These are phyloP conservation scores for Penicillium chermesinum DNA, from an alignment of 495 filamentous ascomycete genomes.

Conservation along the genomic window DNA sequence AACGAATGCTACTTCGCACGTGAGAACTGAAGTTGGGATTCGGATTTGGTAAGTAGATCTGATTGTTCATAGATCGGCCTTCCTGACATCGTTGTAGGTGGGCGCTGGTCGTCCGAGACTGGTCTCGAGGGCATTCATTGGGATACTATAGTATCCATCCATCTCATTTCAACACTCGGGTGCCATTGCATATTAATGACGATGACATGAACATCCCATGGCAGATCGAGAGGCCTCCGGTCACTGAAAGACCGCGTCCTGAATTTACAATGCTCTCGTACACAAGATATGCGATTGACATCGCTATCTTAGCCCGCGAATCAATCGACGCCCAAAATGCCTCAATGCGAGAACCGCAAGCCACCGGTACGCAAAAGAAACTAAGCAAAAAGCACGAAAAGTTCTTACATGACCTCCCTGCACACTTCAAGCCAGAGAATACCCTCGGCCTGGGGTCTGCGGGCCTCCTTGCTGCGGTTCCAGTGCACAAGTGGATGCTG, in stretches of 20 bases:
- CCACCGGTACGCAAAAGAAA: not conserved
- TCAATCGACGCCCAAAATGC: slow-evolving; percentile 13
- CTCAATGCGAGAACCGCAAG: not conserved
- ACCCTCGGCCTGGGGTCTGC: slow-evolving; percentile 15
- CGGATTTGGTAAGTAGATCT: slow-evolving; percentile 11
- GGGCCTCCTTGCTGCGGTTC: slow-evolving; percentile 22
- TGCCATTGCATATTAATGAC: slow-evolving; percentile 25
- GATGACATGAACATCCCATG: slow-evolving; percentile 11
- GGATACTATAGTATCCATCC: slow-evolving; percentile 27
- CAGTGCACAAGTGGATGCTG: slow-evolving; percentile 28
- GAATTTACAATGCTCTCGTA: slow-evolving; percentile 31
- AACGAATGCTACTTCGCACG: not conserved
- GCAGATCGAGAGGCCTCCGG: not conserved
- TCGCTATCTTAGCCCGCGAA: slow-evolving; percentile 20
- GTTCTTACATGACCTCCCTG: slow-evolving; percentile 17
- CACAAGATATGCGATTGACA: slow-evolving; percentile 19
- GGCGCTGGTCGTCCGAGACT: slow-evolving; percentile 24
- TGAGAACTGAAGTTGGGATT: slow-evolving; percentile 14
- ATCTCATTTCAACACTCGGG: slow-evolving; percentile 22
- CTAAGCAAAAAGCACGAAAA: slow-evolving; percentile 20
- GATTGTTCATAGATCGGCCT: no score
- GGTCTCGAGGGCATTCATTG: slow-evolving; percentile 19
- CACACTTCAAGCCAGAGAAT: slow-evolving; percentile 23
- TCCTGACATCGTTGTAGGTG: slow-evolving; percentile 16
- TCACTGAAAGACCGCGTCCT: slow-evolving; percentile 22